A percentile compares a stretch with the other conserved stretches of the same genome.
These are phyloP conservation scores for Stemphylium lycopersici DNA, from an alignment of 2,329 filamentous ascomycete species.

Conservation along the genomic window DNA sequence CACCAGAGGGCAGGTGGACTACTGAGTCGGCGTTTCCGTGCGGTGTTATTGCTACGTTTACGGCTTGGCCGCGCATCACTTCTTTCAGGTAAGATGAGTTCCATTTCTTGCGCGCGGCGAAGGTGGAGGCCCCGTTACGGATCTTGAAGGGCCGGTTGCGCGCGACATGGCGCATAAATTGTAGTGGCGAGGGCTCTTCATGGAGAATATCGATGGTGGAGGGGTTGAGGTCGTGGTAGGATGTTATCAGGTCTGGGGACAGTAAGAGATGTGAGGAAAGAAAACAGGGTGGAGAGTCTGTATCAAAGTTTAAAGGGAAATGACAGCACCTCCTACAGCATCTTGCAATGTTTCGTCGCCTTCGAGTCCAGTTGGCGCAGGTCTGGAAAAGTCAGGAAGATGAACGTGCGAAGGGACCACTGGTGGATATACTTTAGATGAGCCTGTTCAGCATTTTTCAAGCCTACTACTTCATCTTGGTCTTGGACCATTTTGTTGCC, in stretches of 20 bases:
- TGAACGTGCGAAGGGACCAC: not conserved
- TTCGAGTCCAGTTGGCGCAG: conserved; percentile 40
- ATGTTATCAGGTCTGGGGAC: conserved; percentile 60
- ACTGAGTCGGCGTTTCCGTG: conserved; percentile 67
- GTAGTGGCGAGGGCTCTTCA: conserved; percentile 72
- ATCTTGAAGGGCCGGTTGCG: conserved; percentile 78
- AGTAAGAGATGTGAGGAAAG: not conserved
- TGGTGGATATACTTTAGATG: conserved; percentile 20
- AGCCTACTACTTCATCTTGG: conserved; percentile 25
- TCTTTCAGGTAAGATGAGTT: conserved; percentile 63
- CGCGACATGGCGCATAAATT: conserved; percentile 80
- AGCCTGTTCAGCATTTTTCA: conserved; percentile 22
- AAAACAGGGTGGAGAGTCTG: not conserved
- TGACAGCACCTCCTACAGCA: conserved; percentile 47
- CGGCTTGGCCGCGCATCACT: conserved; percentile 60
- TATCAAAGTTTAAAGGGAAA: conserved; percentile 5
- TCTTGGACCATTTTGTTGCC: conserved; percentile 17
- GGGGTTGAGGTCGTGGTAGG: conserved; percentile 76
- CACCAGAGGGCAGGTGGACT: conserved; percentile 65
- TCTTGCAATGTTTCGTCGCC: conserved; percentile 30
- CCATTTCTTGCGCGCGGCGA: conserved; percentile 70
- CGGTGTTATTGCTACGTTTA: conserved; percentile 82
- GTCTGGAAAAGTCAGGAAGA: conserved; percentile 18
- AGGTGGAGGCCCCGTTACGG: conserved; percentile 65
- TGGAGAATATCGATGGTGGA: conserved; percentile 64